phyloP scores from a whole-genome alignment of 495 filamentous ascomycete species.

The Cudoniella acicularis region DNA sequence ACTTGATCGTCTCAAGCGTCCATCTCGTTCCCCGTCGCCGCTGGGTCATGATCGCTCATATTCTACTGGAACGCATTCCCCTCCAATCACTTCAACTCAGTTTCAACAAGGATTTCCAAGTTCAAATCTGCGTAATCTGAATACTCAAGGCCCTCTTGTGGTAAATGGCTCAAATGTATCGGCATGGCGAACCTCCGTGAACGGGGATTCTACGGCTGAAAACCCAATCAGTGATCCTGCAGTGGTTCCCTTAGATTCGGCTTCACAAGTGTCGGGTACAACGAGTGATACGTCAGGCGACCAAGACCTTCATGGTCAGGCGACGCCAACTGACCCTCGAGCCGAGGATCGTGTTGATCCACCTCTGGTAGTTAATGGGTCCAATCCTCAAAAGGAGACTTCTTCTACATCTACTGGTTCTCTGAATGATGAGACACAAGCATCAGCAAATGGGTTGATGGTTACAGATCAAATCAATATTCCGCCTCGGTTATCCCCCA shows the following conservation, averaged over 20 bases:
- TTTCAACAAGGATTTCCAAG: conserved; percentile 21
- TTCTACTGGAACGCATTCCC: conserved; percentile 38
- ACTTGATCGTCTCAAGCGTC: conserved; percentile 46
- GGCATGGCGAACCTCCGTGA: conserved; percentile 17
- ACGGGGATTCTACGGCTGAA: conserved; percentile 14
- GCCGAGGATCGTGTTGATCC: conserved; percentile 5
- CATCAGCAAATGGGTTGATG: conserved; percentile 11
- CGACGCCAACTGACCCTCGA: conserved; percentile 17
- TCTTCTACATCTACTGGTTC: neutral
- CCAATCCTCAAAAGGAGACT: conserved; percentile 8
- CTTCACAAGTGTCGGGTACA: conserved; percentile 12
- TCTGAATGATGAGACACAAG: conserved; percentile 2
- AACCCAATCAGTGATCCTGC: conserved; percentile 17
- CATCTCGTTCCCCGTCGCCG: conserved; percentile 53
- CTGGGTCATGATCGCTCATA: conserved; percentile 42
- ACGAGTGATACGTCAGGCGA: conserved; percentile 14
- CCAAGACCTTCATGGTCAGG: conserved; percentile 7
- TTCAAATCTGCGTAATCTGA: conserved; percentile 18
- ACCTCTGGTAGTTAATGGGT: conserved; percentile 24
- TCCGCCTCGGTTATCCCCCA: conserved; percentile 20
- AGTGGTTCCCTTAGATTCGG: conserved; percentile 19
- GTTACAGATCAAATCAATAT: conserved; percentile 13
- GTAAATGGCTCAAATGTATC: conserved; percentile 43
- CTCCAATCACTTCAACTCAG: conserved; percentile 26
- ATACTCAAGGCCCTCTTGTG: conserved; percentile 36